Evolutionary conservation across 2,329 filamentous ascomycete genomes (phyloP).

Genomic region (Clonostachys byssicola): DNA sequence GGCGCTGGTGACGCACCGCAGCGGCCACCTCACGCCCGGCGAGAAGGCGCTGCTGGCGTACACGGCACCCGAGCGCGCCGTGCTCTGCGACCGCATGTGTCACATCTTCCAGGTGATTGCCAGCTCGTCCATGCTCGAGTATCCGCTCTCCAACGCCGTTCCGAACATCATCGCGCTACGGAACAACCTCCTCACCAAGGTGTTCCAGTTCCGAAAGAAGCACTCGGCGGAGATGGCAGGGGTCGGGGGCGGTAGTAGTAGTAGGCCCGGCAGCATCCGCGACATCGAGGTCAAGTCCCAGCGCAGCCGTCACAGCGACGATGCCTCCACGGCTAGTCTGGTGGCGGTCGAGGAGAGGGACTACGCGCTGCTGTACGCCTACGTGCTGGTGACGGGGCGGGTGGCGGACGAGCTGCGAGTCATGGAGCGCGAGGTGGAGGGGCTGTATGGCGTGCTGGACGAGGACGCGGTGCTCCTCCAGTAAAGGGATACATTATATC

Average conservation of each 20-base stretch:
- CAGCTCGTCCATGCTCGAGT: slow-evolving; percentile 90
- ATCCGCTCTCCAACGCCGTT: slow-evolving; percentile 83
- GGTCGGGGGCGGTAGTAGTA: too few species aligned
- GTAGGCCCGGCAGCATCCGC: too few species aligned
- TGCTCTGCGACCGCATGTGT: slow-evolving; percentile 84
- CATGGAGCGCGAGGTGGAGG: slow-evolving; percentile 58
- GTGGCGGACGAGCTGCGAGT: slow-evolving; percentile 60
- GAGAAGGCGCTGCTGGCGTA: slow-evolving; percentile 77
- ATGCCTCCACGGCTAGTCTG: slow-evolving; percentile 3
- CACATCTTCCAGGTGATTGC: slow-evolving; percentile 88
- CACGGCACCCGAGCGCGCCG: slow-evolving; percentile 72
- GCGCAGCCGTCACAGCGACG: too few species aligned
- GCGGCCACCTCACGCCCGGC: slow-evolving; percentile 69
- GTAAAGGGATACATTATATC: slow-evolving; percentile 22
- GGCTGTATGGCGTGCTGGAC: slow-evolving; percentile 58
- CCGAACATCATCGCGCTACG: slow-evolving; percentile 77
- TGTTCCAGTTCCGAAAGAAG: slow-evolving; percentile 80
- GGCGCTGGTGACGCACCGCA: slow-evolving; percentile 86
- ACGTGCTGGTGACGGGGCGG: slow-evolving; percentile 67
- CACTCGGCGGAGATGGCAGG: slow-evolving; percentile 31
- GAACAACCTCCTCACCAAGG: slow-evolving; percentile 79
- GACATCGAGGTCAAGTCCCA: too few species aligned
- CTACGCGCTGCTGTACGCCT: slow-evolving; percentile 90
- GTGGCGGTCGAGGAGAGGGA: slow-evolving; percentile 64
- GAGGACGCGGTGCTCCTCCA: slow-evolving; percentile 54